Evolutionary conservation across 75 land plant genomes (phyloP), one percentile per base, ranked within the genome.

Genomic region (Gnetum montanum): DNA sequence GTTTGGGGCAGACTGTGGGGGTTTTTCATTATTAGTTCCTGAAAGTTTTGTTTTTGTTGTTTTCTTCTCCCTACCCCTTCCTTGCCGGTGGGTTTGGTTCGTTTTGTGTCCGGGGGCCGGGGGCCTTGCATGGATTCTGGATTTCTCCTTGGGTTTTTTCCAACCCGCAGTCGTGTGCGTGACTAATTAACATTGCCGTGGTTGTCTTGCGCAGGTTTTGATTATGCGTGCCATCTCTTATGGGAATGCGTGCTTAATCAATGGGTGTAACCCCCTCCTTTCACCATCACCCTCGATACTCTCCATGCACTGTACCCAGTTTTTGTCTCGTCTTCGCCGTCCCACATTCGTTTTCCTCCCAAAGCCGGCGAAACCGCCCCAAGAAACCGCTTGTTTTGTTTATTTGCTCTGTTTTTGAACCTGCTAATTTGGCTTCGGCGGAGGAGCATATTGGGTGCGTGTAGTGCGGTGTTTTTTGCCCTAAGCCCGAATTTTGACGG

Each of bases 231-330:
- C 24, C 1, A 0, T 23, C 29, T 16, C 27, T 30, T 30, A 25
- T 16, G 50, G 50, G 50, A 26, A 48, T 30, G n/a, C 50, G 50
- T 48, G 50, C 25, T 48, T 48, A 26, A 48, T 22, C 24, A 46
- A 25, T 24, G n/a, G n/a, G n/a, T n/a, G n/a, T n/a, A n/a, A n/a
- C n/a, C n/a, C n/a, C n/a, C n/a, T n/a, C n/a, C n/a, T n/a, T n/a
- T n/a, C n/a, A n/a, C n/a, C n/a, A n/a, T 48, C 25, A 48, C 55
- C 55, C 55, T 53, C 55, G 55, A 53, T 53, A 53, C 55, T 53
- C 55, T 18, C 55, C 16, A 33, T 33, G 55, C 55, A n/a, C n/a
- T n/a, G n/a, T n/a, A n/a, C n/a, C n/a, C 4, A 41, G 6, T 18
- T 12, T 53, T 30, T 4, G 36, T 15, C 12, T 33, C 23, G 24